A percentile compares a stretch with the other conserved stretches of the same genome.
Evolutionary conservation across 2,329 filamentous ascomycete species (phyloP).

Genomic region (Penicillium brevicompactum): DNA sequence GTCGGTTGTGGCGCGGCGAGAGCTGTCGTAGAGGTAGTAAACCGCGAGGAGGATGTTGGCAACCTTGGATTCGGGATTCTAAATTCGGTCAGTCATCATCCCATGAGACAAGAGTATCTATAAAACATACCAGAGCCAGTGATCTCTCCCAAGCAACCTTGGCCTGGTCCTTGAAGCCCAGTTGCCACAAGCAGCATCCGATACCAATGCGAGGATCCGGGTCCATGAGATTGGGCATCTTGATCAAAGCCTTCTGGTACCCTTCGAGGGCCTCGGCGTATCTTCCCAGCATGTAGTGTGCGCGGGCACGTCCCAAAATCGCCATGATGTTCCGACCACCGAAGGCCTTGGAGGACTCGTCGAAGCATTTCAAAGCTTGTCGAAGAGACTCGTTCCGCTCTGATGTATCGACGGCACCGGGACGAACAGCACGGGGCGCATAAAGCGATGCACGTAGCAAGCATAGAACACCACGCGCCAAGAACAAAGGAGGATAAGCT

Average conservation of each 20-base stretch:
- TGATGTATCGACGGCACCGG: constrained; percentile 64
- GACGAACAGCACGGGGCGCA: constrained; percentile 66
- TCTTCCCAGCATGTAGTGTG: constrained; percentile 82
- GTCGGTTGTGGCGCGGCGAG: constrained; percentile 78
- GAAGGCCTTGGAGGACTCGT: constrained; percentile 85
- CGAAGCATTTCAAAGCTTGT: constrained; percentile 87
- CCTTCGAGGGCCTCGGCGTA: constrained; percentile 78
- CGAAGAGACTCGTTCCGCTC: constrained; percentile 79
- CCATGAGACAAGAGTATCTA: background rate
- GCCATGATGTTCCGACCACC: constrained; percentile 89
- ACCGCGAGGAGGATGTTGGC: constrained; percentile 88
- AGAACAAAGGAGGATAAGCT: constrained; percentile 84
- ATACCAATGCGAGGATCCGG: constrained; percentile 96
- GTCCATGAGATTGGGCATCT: constrained; percentile 84
- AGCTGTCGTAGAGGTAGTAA: constrained; percentile 85
- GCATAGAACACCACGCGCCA: constrained; percentile 86
- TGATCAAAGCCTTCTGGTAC: constrained; percentile 85
- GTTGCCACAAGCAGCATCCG: constrained; percentile 94
- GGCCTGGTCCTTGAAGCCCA: constrained; percentile 92
- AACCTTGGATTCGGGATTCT: constrained; percentile 78
- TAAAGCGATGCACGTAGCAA: constrained; percentile 86
- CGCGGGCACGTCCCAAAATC: constrained; percentile 83
- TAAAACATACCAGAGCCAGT: constrained; percentile 66
- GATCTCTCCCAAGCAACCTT: constrained; percentile 87
- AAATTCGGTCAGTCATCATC: background rate